These are phyloP conservation scores for Blepharisma undulans DNA, from an alignment of 169 alveolate species.

Conservation along the genomic window DNA sequence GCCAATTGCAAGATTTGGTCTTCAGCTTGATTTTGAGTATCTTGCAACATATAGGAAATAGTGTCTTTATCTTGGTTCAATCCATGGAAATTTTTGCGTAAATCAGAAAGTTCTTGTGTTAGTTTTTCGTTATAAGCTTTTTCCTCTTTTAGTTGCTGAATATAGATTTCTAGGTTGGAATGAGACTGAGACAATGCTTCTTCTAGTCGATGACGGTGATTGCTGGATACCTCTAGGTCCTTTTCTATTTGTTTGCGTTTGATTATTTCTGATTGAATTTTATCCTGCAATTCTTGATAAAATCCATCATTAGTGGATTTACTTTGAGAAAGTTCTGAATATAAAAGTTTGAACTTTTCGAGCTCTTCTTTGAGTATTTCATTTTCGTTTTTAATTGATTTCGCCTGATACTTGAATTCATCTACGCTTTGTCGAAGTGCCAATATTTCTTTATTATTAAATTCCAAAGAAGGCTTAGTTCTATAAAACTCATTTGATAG, in stretches of 20 bases:
- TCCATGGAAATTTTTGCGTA: neutral
- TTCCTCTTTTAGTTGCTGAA: neutral
- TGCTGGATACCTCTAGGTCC: neutral
- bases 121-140: neutral
- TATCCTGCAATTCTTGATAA: neutral
- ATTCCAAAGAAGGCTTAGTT: neutral
- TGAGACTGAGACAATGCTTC: neutral
- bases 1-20: neutral
- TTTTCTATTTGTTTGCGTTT: slow-evolving; percentile 4
- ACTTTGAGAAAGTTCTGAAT: neutral
- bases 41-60: neutral
- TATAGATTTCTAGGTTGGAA: neutral
- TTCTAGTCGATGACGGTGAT: neutral
- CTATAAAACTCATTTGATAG: neutral
- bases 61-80: neutral
- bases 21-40: neutral
- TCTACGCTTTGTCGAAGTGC: neutral
- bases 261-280: neutral
- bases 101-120: neutral
- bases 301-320: neutral
- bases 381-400: neutral
- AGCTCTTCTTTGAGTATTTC: neutral
- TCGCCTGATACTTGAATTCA: neutral
- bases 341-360: neutral
- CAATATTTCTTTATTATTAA: neutral